phyloP scores from a whole-genome alignment of 495 filamentous ascomycete genomes.

The Penicillium paradoxum region DNA sequence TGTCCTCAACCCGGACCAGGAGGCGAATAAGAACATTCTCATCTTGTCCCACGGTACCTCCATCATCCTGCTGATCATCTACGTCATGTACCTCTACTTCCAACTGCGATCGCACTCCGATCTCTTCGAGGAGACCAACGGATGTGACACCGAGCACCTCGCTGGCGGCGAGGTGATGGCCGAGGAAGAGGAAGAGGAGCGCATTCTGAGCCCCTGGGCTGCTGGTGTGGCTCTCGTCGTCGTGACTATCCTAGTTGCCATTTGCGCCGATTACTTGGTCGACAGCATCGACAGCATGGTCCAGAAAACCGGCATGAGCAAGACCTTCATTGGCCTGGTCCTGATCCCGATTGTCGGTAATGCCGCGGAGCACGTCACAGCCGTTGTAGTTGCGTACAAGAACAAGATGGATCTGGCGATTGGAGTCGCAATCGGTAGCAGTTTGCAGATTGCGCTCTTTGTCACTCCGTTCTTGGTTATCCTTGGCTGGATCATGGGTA shows the following conservation, averaged over 20 bases:
- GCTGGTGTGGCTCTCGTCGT: slow-evolving; percentile 67
- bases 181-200: slow-evolving; percentile 52
- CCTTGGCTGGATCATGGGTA: slow-evolving; percentile 80
- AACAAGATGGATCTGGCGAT: slow-evolving; percentile 98
- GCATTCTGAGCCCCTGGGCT: slow-evolving; percentile 65
- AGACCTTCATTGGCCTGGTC: slow-evolving; percentile 94
- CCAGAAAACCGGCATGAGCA: slow-evolving; percentile 76
- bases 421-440: slow-evolving; percentile 87
- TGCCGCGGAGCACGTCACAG: slow-evolving; percentile 94
- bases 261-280: slow-evolving; percentile 92
- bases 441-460: slow-evolving; percentile 90
- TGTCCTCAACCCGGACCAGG: slow-evolving; percentile 15
- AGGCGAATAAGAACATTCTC: slow-evolving; percentile 55
- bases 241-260: slow-evolving; percentile 75
- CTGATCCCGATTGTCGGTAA: slow-evolving; percentile 97
- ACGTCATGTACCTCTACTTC: slow-evolving; percentile 87
- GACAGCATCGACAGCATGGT: slow-evolving; percentile 89
- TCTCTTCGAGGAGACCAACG: slow-evolving; percentile 68
- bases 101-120: slow-evolving; percentile 76
- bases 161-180: slow-evolving; percentile 31
- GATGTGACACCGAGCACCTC: slow-evolving; percentile 31
- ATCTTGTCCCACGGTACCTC: slow-evolving; percentile 85
- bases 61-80: slow-evolving; percentile 82
- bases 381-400: slow-evolving; percentile 85
- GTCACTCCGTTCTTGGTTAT: slow-evolving; percentile 90